Base-by-base conservation (phyloP, 441 rosid species). In the Theobroma grandiflorum region DNA sequence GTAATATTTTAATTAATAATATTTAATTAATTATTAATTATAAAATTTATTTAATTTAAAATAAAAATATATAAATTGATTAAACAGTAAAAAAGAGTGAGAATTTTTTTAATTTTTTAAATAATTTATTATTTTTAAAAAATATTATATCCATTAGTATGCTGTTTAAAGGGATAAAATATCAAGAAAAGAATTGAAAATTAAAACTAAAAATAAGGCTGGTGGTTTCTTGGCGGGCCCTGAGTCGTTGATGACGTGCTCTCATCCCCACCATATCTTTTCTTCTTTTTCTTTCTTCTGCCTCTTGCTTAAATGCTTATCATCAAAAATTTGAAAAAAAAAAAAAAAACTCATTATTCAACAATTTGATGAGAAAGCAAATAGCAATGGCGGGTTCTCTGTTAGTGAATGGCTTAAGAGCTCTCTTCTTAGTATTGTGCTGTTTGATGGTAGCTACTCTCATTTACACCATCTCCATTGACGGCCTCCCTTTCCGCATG, bases 401-500 rank as follows among this genome's bases (percentile, higher is more conserved):
- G 70, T 72, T 75, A 65, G 92, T 79, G 8, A 87, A 37, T 26
- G 85, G 82, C 20, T 78, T 95, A 33, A 89, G 80, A 86, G 70
- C 82, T 80, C 78, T 90, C 31, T 90, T 91, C 83, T 85, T 85
- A 37, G 67, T 52, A 4, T 73, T 94, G 82, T 85, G 88, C 67
- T 86, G 88, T 58, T 79, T 76, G 45, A 89, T 90, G 94, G 74
- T 84, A 22, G 90, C 89, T 81, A 85, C 91, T 43, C 91, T 94
- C 72, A 65, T 89, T 75, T 94, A 92, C 89, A 94, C 94, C 20
- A 83, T 92, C 79, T 75, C 84, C 76, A 79, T 85, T 74, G 95
- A 92, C 61, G 97, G 98, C 81, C 91, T 89, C 55, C 98, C 97
- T 74, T 90, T 91, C 76, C 96, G 94, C 82, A 79, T 14, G n/a